Conservation (phyloP, 2,329 filamentous ascomycete species). For the Cercospora berteroae region DNA sequence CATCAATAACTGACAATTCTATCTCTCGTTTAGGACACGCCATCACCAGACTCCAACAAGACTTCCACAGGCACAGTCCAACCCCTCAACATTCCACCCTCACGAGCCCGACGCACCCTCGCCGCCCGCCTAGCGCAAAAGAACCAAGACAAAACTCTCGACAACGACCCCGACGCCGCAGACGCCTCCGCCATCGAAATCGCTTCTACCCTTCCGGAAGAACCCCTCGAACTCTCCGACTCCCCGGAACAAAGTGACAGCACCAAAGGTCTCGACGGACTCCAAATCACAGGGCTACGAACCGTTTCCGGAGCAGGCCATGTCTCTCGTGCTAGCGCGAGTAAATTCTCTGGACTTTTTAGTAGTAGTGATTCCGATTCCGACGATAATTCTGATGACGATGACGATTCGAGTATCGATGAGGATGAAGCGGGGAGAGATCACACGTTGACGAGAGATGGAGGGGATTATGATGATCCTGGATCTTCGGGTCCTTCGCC, state of each 20-base stretch:
- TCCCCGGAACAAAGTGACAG: not conserved
- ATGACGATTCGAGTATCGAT: constrained; percentile 32
- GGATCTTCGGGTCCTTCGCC: not conserved
- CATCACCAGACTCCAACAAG: constrained; percentile 28
- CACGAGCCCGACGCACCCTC: constrained; percentile 82
- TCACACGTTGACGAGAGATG: constrained; percentile 38
- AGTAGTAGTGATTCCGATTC: constrained; percentile 30
- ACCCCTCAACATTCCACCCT: constrained; percentile 81
- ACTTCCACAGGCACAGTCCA: constrained; percentile 53
- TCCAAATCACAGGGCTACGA: constrained; percentile 31
- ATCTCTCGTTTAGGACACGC: constrained; percentile 1
- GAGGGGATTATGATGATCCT: constrained; percentile 51
- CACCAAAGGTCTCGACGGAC: constrained; percentile 22
- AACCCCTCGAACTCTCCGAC: constrained; percentile 24
- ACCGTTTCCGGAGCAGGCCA: constrained; percentile 19
- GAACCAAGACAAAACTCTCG: constrained; percentile 37
- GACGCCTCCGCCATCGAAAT: constrained; percentile 34
- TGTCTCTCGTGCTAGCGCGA: constrained; percentile 18
- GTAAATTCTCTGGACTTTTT: constrained; percentile 32
- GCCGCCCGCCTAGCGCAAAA: constrained; percentile 72
- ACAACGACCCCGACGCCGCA: constrained; percentile 34
- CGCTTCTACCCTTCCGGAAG: constrained; percentile 34
- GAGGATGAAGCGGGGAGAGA: constrained; percentile 36
- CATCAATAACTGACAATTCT: constrained; percentile 10
- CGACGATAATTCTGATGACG: constrained; percentile 51